Base-by-base conservation (phyloP, 768 basidiomycete species). In the Calocera viscosa region DNA sequence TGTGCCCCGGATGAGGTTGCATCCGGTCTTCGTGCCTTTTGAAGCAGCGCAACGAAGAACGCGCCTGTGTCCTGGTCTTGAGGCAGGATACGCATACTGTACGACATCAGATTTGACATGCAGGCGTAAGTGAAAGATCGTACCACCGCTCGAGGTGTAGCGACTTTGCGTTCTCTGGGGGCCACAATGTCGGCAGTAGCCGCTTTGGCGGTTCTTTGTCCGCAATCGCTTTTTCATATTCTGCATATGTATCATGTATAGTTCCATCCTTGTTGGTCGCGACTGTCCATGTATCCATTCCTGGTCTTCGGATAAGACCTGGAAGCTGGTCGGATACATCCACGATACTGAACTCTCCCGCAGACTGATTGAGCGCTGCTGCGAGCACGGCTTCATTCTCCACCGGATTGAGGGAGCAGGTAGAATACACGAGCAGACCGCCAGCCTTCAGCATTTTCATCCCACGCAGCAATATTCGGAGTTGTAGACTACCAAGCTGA, bases 311-410 rank as follows among this genome's bases (percentile, higher is more conserved):
- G 34, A 83, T 78, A 34, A 99, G 82, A n/a, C 79, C 80, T 1
- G 90, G 88, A 7, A 93, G 78, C 41, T 80, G 80, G n/a, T 78
- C 74, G 0, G 91, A 86, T 28, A 90, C 86, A 71, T 95, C 89
- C 16, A 94, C 80, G 17, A 98, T 80, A 60, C 86, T 81, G 74
- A 90, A 94, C 17, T 86, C 89, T 88, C 47, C 22, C 2, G 1
- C 63, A 64, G 16, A 17, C 8, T 34, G 30, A 68, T 83, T 84
- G 39, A 98, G 80, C 0, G 91, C 93, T 49, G 89, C 87, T 1
- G 91, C 88, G 35, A 98, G 80, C 68, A 98, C 95, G 8, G 96
- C 92, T 75, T 99, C 96, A 74, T 99, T 97, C 77, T 99, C 96
- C 14, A 93, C 82, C 1, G 96, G 96, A 75, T 98, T 98, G 70